Percentiles rank a stretch among this genome's conserved stretches.
Evolutionary conservation across 768 basidiomycete genomes (phyloP).

Genomic region (Suillus alpinus): DNA sequence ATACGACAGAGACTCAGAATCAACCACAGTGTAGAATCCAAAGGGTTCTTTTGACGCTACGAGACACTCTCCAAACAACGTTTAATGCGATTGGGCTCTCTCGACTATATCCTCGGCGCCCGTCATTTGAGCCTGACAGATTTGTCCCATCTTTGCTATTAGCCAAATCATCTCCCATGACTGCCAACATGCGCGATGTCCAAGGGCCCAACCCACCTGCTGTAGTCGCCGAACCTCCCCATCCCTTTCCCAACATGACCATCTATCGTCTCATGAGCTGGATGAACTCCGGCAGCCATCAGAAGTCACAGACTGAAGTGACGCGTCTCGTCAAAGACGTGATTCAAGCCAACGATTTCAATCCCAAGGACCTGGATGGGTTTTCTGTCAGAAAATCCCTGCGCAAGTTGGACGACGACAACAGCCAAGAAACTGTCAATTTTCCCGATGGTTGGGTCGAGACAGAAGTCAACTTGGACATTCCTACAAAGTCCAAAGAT

Average conservation of each 20-base stretch:
- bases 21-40: not conserved
- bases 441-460: constrained; percentile 2
- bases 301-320: constrained; percentile 3
- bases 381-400: not conserved
- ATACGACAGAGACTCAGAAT: not conserved
- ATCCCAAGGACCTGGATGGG: constrained; percentile 1
- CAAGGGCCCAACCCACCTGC: not conserved
- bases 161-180: not conserved
- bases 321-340: constrained; percentile 5
- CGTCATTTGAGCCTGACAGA: not conserved
- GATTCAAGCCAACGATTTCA: constrained; percentile 8
- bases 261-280: not conserved
- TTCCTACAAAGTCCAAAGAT: not conserved
- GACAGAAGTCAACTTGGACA: constrained; percentile 5
- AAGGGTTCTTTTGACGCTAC: not conserved
- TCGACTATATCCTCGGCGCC: not conserved
- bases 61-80: not conserved
- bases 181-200: not conserved
- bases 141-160: not conserved
- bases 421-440: no score
- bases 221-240: not conserved
- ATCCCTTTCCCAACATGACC: constrained; percentile 14
- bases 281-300: not conserved
- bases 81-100: not conserved
- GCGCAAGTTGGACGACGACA: not conserved